A percentile compares a stretch with the other conserved stretches of the same genome.
phyloP scores from a whole-genome alignment of 192 early-diverging fungal species.

The Coemansia sp. region DNA sequence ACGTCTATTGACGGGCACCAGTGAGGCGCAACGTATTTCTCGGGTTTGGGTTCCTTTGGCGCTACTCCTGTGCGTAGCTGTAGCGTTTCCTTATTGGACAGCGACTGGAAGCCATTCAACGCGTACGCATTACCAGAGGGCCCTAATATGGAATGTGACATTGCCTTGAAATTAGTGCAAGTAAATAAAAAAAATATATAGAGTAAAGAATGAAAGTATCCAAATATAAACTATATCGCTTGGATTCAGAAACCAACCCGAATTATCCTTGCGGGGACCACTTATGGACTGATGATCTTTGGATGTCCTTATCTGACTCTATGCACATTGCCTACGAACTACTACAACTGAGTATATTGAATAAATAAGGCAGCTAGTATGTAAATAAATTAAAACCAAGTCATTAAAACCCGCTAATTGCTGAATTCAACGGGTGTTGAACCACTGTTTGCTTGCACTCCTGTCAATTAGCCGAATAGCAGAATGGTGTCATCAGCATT shows the following conservation, averaged over 20 bases:
- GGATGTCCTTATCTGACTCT: not conserved
- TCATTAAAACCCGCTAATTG: too few relatives aligned
- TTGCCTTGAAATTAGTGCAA: not conserved
- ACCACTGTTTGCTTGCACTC: too few relatives aligned
- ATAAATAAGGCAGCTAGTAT: too few relatives aligned
- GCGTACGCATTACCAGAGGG: not conserved
- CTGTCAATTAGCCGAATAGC: too few relatives aligned
- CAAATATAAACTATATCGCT: not conserved
- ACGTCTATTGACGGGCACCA: conserved; percentile 47
- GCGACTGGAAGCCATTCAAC: conserved; percentile 36
- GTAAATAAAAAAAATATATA: not conserved
- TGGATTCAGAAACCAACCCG: too few relatives aligned
- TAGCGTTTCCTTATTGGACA: conserved; percentile 25
- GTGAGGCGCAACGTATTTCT: conserved; percentile 24
- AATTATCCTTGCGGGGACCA: not conserved
- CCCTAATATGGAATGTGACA: not conserved
- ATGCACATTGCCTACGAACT: too few relatives aligned
- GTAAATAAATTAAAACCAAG: too few relatives aligned
- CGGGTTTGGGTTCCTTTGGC: conserved; percentile 3
- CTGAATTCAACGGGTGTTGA: too few relatives aligned
- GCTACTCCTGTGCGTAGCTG: conserved; percentile 26
- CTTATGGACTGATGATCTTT: not conserved
- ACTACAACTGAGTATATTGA: too few relatives aligned
- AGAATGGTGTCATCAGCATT: too few relatives aligned
- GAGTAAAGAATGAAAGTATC: not conserved